Evolutionary conservation across 768 basidiomycete species (phyloP), one percentile per base, ranked within the genome.

Genomic region (Russula virescens): DNA sequence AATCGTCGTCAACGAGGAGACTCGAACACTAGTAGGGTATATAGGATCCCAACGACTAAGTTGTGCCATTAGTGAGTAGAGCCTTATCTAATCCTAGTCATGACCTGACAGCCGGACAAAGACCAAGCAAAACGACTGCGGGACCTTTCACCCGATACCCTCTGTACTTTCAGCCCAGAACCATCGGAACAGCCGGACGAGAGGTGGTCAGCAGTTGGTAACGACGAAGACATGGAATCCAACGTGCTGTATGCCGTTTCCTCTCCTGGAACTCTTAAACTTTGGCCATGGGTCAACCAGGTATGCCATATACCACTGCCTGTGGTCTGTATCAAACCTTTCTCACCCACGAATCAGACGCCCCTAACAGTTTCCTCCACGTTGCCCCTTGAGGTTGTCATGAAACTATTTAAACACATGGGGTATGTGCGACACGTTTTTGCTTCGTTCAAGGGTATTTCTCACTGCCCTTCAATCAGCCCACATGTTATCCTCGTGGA

Each of bases 371-470:
- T 97, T 13, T 88, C 94, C 7, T 88, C 94, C 1, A 91, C 91
- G 66, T 81, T 97, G 45, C 94, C 94, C 0, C 78, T 99, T 47
- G 97, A 99, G 73, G 94, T 98, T 58, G 93, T 95, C 9, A 93
- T 97, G 89, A 94, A 99, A 71, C 76, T 99, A 28, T 99, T 98
- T 80, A 92, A 96, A 72, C 83, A 93, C 50, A 91, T 99, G 89
- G 97, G 97, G 97, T 97, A 70, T 68, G 92, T 80, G 55, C 52
- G 31, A 28, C 35, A 40, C 34, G 28, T 57, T 46, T 56, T 21
- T 19, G 35, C 48, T 26, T 47, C 65, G 19, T 28, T 49, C 43
- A 40, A 60, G 34, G 34, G 35, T 19, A 11, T n/a, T 42, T 54
- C 25, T 28, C 42, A 66, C 48, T 47, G 54, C 13, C 42, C 8